Base-by-base conservation (phyloP, 768 basidiomycete genomes). In the Piloderma croceum region DNA sequence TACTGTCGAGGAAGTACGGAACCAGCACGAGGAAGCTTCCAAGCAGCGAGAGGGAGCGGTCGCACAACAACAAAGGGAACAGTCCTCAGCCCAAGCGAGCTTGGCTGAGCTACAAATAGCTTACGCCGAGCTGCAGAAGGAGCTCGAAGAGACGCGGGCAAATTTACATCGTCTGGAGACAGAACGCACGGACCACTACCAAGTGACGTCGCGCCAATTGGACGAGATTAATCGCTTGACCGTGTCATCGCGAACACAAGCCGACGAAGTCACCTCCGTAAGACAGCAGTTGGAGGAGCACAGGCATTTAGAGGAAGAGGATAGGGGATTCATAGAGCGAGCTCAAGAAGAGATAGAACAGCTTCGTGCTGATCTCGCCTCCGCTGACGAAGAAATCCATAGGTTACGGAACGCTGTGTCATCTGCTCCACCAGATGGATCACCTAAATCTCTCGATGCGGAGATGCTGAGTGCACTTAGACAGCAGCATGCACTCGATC, bases 401-500 rank as follows among this genome's bases (percentile, higher is more conserved):
- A 70, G 66, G 27, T 67, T 83, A 10, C 74, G 69, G 17, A 65
- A 77, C 44, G 64, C 59, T 31, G 63, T 62, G 24, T 63, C 73
- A 19, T 65, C 71, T 20, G 62, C 73, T 3, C 53, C 64, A 0
- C 54, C 57, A n/a, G 55, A 65, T 3, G 54, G 64, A 37, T 58
- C 57, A 2, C 59, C 73, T 21, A 71, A 70, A 34, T 80, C 82
- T 20, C 64, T 90, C 24, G 80, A 85, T 61, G 76, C 77, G 51
- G 89, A 90, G 62, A 73, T 90, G 66, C 59, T 88, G 15, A 73
- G 75, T 42, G 76, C 81, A 19, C 61, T 85, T 24, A 70, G 51
- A 34, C 84, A 90, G 52, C 83, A 88, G 47, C 84, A 90, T 51
- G 71, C 75, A 10, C 73, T 93, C 42, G 89, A 90, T 43, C 70